phyloP scores from a whole-genome alignment of 495 filamentous ascomycete species.

The Cetradonia linearis region DNA sequence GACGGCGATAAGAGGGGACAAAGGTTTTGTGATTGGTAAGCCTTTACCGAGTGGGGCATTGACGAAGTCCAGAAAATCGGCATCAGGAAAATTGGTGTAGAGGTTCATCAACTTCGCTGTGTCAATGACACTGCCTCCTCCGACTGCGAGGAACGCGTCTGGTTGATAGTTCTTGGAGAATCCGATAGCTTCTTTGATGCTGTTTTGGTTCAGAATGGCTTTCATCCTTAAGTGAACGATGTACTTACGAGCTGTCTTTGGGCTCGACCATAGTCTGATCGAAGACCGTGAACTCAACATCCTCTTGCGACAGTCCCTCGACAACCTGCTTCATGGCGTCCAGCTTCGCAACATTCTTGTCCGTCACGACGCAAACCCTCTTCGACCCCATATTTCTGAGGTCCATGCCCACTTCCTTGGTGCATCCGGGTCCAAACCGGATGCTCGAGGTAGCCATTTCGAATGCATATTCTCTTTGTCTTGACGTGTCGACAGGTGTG shows the following conservation, averaged over 20 bases:
- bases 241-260: conserved; percentile 74
- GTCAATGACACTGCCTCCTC: conserved; percentile 69
- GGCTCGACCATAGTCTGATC: conserved; percentile 74
- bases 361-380: conserved; percentile 84
- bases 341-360: conserved; percentile 64
- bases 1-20: conserved; percentile 79
- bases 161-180: conserved; percentile 69
- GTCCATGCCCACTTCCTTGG: conserved; percentile 98
- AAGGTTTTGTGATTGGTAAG: conserved; percentile 63
- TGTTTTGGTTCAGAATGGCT: conserved; percentile 27
- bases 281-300: conserved; percentile 70
- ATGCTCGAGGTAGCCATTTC: conserved; percentile 93
- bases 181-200: conserved; percentile 75
- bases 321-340: conserved; percentile 77
- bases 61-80: conserved; percentile 92
- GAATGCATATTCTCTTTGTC: conserved; percentile 93
- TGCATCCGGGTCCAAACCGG: conserved; percentile 86
- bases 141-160: conserved; percentile 88
- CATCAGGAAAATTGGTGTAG: conserved; percentile 76
- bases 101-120: conserved; percentile 98
- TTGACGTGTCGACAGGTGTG: conserved; percentile 58
- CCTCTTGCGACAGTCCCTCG: conserved; percentile 64
- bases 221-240: not conserved
- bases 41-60: conserved; percentile 91
- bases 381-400: conserved; percentile 81